Conservation (phyloP, 805 yeast species). For the Henningerozyma blattae region DNA sequence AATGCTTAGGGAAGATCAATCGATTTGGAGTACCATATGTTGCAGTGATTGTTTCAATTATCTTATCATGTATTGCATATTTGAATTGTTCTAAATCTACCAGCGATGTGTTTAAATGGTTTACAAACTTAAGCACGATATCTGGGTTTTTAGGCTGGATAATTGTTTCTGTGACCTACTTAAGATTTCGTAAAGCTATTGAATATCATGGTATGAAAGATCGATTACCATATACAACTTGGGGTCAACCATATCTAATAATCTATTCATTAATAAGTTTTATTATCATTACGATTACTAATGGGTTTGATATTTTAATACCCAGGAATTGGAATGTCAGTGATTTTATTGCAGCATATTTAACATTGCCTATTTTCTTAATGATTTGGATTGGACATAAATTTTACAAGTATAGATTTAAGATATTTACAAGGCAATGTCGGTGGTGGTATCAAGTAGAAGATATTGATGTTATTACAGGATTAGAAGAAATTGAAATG, state of each 20-base stretch:
- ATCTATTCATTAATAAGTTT: constrained; percentile 41
- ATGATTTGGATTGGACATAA: constrained; percentile 49
- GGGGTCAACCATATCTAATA: constrained; percentile 45
- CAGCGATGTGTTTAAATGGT: constrained; percentile 48
- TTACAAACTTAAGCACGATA: constrained; percentile 51
- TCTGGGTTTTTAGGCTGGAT: constrained; percentile 61
- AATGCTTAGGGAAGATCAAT: constrained; percentile 34
- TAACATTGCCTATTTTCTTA: constrained; percentile 37
- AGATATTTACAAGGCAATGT: constrained; percentile 7
- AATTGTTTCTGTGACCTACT: constrained; percentile 37
- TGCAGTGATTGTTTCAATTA: constrained; percentile 11
- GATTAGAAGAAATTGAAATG: constrained; percentile 48
- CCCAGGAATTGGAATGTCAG: constrained; percentile 34
- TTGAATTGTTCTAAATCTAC: constrained; percentile 44
- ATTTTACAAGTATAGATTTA: constrained; percentile 32
- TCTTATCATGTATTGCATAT: constrained; percentile 36
- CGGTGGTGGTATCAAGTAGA: constrained; percentile 37
- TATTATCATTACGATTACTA: constrained; percentile 46
- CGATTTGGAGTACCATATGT: constrained; percentile 45
- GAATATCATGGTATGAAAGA: constrained; percentile 38
- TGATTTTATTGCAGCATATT: constrained; percentile 62
- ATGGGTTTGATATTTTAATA: constrained; percentile 59
- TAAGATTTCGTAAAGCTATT: constrained; percentile 57
- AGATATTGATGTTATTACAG: constrained; percentile 49
- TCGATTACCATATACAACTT: constrained; percentile 46